Evolutionary conservation across 164 flowering plant species (phyloP), one percentile per base, ranked within the genome.

Genomic region (Tetracentron sinense): DNA sequence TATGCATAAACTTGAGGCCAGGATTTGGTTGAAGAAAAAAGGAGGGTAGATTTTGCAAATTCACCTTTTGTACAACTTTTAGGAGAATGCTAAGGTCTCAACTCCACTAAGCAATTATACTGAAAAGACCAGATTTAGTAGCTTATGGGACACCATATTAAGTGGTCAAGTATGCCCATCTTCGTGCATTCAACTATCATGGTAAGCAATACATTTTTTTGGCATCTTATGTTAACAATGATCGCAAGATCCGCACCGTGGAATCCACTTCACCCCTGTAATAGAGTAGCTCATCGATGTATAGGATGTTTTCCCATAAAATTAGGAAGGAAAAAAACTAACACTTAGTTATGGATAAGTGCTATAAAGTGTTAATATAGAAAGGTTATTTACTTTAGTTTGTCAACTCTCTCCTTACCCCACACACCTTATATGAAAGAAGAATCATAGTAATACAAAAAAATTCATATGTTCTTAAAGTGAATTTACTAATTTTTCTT

Each of bases 331-430:
- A n/a, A n/a, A n/a, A n/a, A n/a, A n/a, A n/a, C n/a, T n/a, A n/a
- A n/a, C n/a, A n/a, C n/a, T n/a, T n/a, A n/a, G n/a, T n/a, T n/a
- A n/a, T n/a, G n/a, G n/a, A n/a, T n/a, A n/a, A n/a, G n/a, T n/a
- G n/a, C n/a, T n/a, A n/a, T n/a, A n/a, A n/a, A n/a, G n/a, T n/a
- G n/a, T n/a, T n/a, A n/a, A n/a, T n/a, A n/a, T n/a, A n/a, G n/a
- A n/a, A n/a, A n/a, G n/a, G 44, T 42, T 42, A 7, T 29, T 52
- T 38, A 25, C 61, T 65, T 79, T 72, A 42, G 65, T 54, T 76
- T 63, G 80, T 76, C 84, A 74, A 78, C 80, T 66, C 73, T 68
- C 48, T 31, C 61, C 46, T 27, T 57, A 26, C 38, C 74, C 71
- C 69, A 61, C 64, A 46, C 20, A 16, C 50, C 62, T 11, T n/a